phyloP scores from a whole-genome alignment of 202 grass and related monocot genomes.

The Panicum hallii region DNA sequence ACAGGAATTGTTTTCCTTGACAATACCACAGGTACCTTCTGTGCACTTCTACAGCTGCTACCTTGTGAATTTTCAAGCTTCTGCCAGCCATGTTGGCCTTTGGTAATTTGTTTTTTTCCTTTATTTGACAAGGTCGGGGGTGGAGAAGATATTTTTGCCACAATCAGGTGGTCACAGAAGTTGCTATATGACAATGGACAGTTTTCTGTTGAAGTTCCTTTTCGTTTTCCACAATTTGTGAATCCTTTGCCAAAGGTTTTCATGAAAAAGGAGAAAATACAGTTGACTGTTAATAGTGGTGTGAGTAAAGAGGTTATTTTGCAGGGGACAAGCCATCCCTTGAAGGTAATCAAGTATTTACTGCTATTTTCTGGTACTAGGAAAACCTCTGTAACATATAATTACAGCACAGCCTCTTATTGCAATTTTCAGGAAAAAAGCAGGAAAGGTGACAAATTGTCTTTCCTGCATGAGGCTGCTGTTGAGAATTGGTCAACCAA shows the following conservation, averaged over 20 bases:
- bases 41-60: constrained; percentile 18
- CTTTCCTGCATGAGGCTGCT: constrained; percentile 73
- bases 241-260: constrained; percentile 71
- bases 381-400: neutral
- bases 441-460: constrained; percentile 66
- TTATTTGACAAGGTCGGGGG: constrained; percentile 67
- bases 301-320: constrained; percentile 83
- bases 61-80: constrained; percentile 32
- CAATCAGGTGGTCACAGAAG: constrained; percentile 91
- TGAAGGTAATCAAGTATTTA: constrained; percentile 73
- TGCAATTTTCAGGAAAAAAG: constrained; percentile 72
- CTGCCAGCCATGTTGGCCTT: constrained; percentile 13
- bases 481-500: constrained; percentile 88
- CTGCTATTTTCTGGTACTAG: constrained; percentile 26
- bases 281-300: constrained; percentile 71
- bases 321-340: constrained; percentile 81
- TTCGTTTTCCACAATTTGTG: constrained; percentile 77
- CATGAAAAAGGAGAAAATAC: constrained; percentile 92
- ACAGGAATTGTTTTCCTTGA: constrained; percentile 72
- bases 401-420: neutral
- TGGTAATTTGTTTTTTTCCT: constrained; percentile 30
- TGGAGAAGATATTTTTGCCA: constrained; percentile 86
- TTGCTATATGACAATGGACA: constrained; percentile 74
- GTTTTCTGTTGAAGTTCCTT: constrained; percentile 81
- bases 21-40: constrained; percentile 74